These are phyloP conservation scores for Fusarium brachygibbosum DNA, from an alignment of 2,329 filamentous ascomycete species.

Conservation along the genomic window DNA sequence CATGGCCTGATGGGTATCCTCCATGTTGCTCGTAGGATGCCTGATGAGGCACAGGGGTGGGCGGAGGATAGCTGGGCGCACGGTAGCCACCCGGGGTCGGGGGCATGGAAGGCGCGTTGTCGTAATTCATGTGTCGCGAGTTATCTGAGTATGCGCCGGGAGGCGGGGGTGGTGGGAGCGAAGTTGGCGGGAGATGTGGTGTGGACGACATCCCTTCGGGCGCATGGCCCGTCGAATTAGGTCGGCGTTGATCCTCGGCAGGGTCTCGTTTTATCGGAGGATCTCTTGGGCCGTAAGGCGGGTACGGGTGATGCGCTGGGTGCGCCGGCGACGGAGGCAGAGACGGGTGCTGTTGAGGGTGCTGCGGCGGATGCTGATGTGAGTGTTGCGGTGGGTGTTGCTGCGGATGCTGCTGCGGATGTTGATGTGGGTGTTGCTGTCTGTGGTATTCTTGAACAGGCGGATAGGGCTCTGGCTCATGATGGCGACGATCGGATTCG, in stretches of 20 bases:
- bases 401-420: conserved; percentile 43
- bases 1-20: conserved; percentile 51
- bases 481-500: conserved; percentile 67
- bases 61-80: conserved; percentile 58
- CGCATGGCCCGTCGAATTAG: conserved; percentile 65
- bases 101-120: conserved; percentile 61
- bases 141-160: conserved; percentile 60
- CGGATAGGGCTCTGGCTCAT: conserved; percentile 68
- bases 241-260: conserved; percentile 64
- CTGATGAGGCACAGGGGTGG: conserved; percentile 57
- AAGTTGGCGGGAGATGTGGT: conserved; percentile 51
- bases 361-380: conserved; percentile 35
- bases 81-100: conserved; percentile 61
- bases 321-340: conserved; percentile 58
- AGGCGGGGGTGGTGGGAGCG: conserved; percentile 51
- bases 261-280: conserved; percentile 70
- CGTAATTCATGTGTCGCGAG: conserved; percentile 67
- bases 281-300: conserved; percentile 63
- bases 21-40: conserved; percentile 56
- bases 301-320: conserved; percentile 58
- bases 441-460: conserved; percentile 68
- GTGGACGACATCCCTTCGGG: conserved; percentile 53
- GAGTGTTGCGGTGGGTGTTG: conserved; percentile 52
- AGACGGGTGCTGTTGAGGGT: conserved; percentile 39
- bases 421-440: conserved; percentile 45